These are phyloP conservation scores for Vitis cinerea DNA, from an alignment of 164 flowering plant species.

Conservation along the genomic window DNA sequence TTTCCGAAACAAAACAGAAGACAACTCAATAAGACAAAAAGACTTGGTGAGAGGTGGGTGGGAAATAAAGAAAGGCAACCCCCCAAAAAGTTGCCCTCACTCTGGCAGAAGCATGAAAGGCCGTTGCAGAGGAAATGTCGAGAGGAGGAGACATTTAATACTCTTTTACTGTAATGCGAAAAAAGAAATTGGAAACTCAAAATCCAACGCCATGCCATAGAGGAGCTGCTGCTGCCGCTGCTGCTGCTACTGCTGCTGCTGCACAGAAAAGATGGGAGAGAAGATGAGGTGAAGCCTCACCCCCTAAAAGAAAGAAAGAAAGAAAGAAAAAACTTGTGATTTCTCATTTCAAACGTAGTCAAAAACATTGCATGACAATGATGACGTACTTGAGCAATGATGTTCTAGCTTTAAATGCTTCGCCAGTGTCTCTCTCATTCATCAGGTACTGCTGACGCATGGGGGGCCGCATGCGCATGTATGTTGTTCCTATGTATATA, in stretches of 20 bases:
- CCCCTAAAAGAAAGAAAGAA: not conserved
- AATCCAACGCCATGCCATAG: slow-evolving; percentile 11
- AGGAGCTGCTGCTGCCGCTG: not conserved
- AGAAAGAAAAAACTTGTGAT: not conserved
- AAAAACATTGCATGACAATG: slow-evolving; percentile 38
- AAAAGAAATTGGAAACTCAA: not conserved
- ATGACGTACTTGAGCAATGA: slow-evolving; percentile 50
- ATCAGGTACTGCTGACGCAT: slow-evolving; percentile 4
- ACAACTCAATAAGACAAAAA: slow-evolving; percentile 28
- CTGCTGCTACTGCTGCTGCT: no score
- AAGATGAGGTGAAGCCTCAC: not conserved
- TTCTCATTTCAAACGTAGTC: slow-evolving; percentile 21
- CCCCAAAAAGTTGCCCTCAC: not conserved
- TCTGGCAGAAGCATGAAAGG: slow-evolving; percentile 27
- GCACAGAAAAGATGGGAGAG: slow-evolving; percentile 12
- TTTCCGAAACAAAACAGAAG: slow-evolving; percentile 18
- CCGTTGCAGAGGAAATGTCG: slow-evolving; percentile 31
- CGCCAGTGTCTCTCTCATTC: slow-evolving; percentile 17
- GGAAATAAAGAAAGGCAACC: slow-evolving; percentile 3
- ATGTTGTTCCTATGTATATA: not conserved
- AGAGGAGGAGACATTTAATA: slow-evolving; percentile 15
- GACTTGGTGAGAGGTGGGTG: slow-evolving; percentile 16
- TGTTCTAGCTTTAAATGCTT: slow-evolving; percentile 32
- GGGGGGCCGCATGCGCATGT: not conserved
- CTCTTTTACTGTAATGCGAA: slow-evolving; percentile 8